A percentile compares a stretch with the other conserved stretches of the same genome.
phyloP scores from a whole-genome alignment of 1,139 yeast genomes.

The Suhomyces maxii region DNA sequence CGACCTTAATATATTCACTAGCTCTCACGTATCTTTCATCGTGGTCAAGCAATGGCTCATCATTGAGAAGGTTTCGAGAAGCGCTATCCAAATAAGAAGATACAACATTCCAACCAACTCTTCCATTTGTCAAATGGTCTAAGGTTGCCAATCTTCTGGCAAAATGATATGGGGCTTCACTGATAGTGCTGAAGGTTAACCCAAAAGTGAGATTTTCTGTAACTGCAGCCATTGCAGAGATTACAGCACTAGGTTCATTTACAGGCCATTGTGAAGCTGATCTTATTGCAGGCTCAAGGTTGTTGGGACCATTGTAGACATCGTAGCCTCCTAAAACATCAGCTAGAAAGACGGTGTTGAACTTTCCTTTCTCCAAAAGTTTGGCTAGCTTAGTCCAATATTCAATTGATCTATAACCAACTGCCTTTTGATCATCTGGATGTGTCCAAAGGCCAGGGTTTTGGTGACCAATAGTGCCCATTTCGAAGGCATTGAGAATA shows the following conservation, averaged over 20 bases:
- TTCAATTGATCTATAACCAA: constrained; percentile 35
- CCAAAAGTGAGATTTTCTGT: constrained; percentile 43
- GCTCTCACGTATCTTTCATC: constrained; percentile 43
- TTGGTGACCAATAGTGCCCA: constrained; percentile 42
- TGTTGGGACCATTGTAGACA: constrained; percentile 40
- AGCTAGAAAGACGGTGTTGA: constrained; percentile 47
- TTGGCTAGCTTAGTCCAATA: constrained; percentile 49
- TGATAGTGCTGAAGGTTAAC: constrained; percentile 43
- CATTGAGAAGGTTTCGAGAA: constrained; percentile 37
- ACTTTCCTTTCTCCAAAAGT: constrained; percentile 45
- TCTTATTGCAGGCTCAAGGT: constrained; percentile 35
- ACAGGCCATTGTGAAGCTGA: constrained; percentile 47
- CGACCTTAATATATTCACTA: constrained; percentile 42
- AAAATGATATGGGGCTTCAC: constrained; percentile 47
- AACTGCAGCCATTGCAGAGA: constrained; percentile 42
- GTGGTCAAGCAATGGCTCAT: constrained; percentile 37
- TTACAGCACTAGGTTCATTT: constrained; percentile 42
- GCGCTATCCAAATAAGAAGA: constrained; percentile 44
- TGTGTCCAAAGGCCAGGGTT: constrained; percentile 41
- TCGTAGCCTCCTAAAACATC: constrained; percentile 49
- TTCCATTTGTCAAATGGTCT: constrained; percentile 44
- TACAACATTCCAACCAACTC: constrained; percentile 49
- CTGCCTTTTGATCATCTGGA: constrained; percentile 38
- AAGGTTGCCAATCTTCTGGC: constrained; percentile 45
- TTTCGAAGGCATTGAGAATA: constrained; percentile 40